Conservation (phyloP, 2,329 filamentous ascomycete genomes). For the Colletotrichum godetiae region DNA sequence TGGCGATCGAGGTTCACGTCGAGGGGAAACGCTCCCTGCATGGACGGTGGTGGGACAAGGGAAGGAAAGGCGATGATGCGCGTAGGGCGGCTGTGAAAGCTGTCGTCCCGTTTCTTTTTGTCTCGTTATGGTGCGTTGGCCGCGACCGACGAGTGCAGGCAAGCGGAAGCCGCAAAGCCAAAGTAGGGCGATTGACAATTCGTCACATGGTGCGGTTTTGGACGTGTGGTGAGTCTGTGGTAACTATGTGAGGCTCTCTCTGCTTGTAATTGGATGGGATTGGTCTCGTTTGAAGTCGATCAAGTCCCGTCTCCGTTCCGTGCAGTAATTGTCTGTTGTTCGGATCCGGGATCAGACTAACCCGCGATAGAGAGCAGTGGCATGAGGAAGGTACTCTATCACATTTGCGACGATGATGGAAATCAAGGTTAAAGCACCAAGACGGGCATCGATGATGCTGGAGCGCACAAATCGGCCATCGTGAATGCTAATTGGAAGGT, state of each 20-base stretch:
- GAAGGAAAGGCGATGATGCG: neutral
- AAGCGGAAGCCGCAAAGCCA: neutral
- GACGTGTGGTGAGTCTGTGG: neutral
- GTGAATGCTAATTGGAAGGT: neutral
- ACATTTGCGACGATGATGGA: neutral
- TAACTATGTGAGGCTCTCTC: no score
- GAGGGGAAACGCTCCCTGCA: conserved; percentile 30
- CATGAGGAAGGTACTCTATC: no score
- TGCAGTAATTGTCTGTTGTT: neutral
- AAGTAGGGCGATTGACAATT: neutral
- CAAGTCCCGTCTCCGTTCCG: neutral
- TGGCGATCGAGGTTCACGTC: neutral
- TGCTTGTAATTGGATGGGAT: neutral
- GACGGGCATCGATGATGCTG: neutral
- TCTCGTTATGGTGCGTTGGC: neutral
- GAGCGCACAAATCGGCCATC: neutral
- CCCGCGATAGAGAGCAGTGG: neutral
- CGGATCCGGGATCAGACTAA: conserved; percentile 20
- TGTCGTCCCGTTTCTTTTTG: neutral
- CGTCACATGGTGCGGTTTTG: neutral
- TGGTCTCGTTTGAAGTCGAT: neutral
- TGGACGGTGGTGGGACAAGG: conserved; percentile 1
- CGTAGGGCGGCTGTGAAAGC: neutral
- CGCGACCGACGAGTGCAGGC: neutral
- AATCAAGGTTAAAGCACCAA: conserved; percentile 15